phyloP scores from a whole-genome alignment of 768 basidiomycete species.

The Rhizopogon rudus region DNA sequence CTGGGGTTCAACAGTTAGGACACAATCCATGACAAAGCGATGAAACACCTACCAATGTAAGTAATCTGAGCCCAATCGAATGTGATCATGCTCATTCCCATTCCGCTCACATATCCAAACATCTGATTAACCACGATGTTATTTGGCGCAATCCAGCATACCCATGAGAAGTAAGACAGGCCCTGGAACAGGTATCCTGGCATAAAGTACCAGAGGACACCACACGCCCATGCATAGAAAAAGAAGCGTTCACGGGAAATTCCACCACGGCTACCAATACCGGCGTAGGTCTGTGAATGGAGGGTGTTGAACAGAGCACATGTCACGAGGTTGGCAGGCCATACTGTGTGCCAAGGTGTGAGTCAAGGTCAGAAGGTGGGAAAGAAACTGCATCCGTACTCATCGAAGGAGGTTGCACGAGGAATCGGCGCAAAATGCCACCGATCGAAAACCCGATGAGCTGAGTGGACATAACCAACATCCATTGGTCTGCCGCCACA shows the following conservation, averaged over 20 bases:
- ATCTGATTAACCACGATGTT: conserved; percentile 69
- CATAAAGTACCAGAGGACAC: conserved; percentile 47
- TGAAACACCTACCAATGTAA: conserved; percentile 17
- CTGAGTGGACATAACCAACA: conserved; percentile 68
- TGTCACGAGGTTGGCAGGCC: conserved; percentile 67
- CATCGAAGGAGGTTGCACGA: conserved; percentile 57
- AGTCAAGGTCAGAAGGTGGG: not conserved
- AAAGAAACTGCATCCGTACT: conserved; percentile 29
- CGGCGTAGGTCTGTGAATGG: conserved; percentile 48
- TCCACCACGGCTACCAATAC: conserved; percentile 39
- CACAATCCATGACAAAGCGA: not conserved
- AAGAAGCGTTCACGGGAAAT: conserved; percentile 53
- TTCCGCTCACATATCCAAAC: conserved; percentile 52
- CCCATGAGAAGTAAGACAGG: conserved; percentile 56
- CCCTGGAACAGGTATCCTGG: conserved; percentile 73
- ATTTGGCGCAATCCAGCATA: conserved; percentile 66
- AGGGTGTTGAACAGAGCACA: conserved; percentile 74
- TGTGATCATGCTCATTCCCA: conserved; percentile 72
- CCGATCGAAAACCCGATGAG: conserved; percentile 61
- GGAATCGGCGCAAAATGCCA: conserved; percentile 53
- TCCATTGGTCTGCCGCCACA: conserved; percentile 42
- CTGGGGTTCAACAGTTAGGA: conserved; percentile 5
- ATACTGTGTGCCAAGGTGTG: conserved; percentile 42
- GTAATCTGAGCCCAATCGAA: conserved; percentile 78
- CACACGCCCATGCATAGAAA: conserved; percentile 31